Evolutionary conservation across 2,329 filamentous ascomycete species (phyloP).

Genomic region (Plectosphaerella cucumerina): DNA sequence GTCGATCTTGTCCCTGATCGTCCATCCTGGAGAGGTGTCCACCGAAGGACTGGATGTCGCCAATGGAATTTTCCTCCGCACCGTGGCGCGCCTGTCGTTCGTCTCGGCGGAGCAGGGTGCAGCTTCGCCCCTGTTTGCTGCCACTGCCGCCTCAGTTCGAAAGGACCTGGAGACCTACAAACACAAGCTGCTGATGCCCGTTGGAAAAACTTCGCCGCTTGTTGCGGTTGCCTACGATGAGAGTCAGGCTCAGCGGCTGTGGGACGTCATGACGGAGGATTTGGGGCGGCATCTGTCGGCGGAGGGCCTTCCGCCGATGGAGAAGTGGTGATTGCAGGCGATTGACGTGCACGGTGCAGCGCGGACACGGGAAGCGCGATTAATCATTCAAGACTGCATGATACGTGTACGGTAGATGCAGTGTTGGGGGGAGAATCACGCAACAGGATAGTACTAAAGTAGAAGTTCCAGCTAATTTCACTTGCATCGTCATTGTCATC

Average conservation of each 20-base stretch:
- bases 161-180: slow-evolving; percentile 6
- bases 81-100: slow-evolving; percentile 3
- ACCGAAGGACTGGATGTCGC: slow-evolving; percentile 6
- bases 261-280: slow-evolving; percentile 8
- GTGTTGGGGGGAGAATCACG: too few species aligned
- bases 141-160: slow-evolving; percentile 7
- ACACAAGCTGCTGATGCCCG: slow-evolving; percentile 8
- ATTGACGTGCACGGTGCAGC: too few species aligned
- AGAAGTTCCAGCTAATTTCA: too few species aligned
- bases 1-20: slow-evolving; percentile 9
- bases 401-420: too few species aligned
- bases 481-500: too few species aligned
- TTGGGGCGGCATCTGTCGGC: slow-evolving; percentile 1
- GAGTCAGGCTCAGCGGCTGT: slow-evolving; percentile 6
- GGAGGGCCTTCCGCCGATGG: neutral
- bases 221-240: slow-evolving; percentile 7
- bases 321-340: neutral
- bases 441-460: too few species aligned
- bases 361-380: too few species aligned
- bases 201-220: slow-evolving; percentile 1
- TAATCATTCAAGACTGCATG: too few species aligned
- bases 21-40: slow-evolving; percentile 14
- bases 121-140: slow-evolving; percentile 10
- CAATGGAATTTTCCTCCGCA: slow-evolving; percentile 1
- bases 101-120: slow-evolving; percentile 11